Base-by-base conservation (phyloP, 371 early-diverging fungal genomes). In the Mucor lusitanicus region DNA sequence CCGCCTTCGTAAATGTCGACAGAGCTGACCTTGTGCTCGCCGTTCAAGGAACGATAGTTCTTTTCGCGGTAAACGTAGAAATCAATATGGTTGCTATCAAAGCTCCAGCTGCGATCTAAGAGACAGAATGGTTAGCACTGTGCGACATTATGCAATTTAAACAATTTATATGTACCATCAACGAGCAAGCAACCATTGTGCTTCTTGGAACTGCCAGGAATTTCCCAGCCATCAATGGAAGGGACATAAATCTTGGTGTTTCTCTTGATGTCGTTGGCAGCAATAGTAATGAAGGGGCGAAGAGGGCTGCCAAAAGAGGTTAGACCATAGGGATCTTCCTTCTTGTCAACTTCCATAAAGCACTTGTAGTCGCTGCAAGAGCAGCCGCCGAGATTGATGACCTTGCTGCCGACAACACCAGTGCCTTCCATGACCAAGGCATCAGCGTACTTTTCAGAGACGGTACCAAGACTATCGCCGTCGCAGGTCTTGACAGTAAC, bases 151-250 rank as follows among this genome's bases (percentile, higher is more conserved):
- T 27, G 1, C 23, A 53, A 53, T 30, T 21, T 25, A 35, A 58
- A 35, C 7, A 33, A 58, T 37, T 35, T 13, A 58, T 37, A 66
- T 59, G 48, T 68, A 78, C 79, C 83, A 68, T 80, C 81, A 53
- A 79, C 81, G n/a, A 78, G 68, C 25, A 83, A 71, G 70, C 83
- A 83, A 27, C 83, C 83, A 67, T 83, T 83, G 73, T 83, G 83
- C 48, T 76, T 74, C 69, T 79, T 75, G 63, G 61, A 73, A 59
- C 73, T 58, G 46, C 76, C 76, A 48, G 83, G 83, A 50, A 83
- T 65, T 6, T 69, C 63, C 83, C 83, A 83, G 13, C 83, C 83
- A 23, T 63, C 78, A 19, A 83, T 62, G 6, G 56, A 35, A 57
- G 83, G 83, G 42, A 83, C 77, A 46, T 55, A 83, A 58, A 83